phyloP scores from a whole-genome alignment of 2,329 filamentous ascomycete genomes.

The Fusarium irregulare region DNA sequence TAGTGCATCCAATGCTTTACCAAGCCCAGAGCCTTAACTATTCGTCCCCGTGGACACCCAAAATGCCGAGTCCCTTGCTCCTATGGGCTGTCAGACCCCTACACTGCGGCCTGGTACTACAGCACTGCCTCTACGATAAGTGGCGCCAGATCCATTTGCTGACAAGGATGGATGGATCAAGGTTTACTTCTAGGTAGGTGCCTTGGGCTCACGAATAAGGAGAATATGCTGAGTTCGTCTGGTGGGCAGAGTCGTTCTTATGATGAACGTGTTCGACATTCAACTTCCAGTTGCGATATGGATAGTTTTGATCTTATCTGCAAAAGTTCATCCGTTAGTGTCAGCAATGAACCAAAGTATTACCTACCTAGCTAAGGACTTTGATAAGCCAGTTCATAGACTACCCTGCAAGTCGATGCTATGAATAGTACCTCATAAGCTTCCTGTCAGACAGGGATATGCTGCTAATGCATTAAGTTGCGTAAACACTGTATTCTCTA shows the following conservation, averaged over 20 bases:
- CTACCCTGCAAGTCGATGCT: slow-evolving; percentile 15
- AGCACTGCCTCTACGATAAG: slow-evolving; percentile 15
- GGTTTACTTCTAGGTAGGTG: neutral
- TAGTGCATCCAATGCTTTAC: slow-evolving; percentile 15
- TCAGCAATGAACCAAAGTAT: neutral
- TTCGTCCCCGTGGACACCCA: neutral
- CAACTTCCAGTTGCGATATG: neutral
- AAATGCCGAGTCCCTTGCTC: neutral
- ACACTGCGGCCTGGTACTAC: neutral
- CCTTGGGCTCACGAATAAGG: neutral
- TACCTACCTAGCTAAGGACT: neutral
- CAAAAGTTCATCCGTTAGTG: neutral
- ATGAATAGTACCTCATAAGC: slow-evolving; percentile 35
- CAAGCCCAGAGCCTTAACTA: slow-evolving; percentile 3
- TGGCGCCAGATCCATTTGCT: slow-evolving; percentile 5
- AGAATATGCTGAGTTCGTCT: neutral
- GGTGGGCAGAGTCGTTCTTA: neutral
- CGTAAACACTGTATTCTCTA: neutral
- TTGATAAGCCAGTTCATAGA: neutral
- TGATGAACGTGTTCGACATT: neutral
- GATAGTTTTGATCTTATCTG: neutral
- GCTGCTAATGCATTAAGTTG: slow-evolving; percentile 12
- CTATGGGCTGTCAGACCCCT: neutral
- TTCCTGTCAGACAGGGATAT: slow-evolving; percentile 31
- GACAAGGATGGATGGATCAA: neutral